Evolutionary conservation across 2,329 filamentous ascomycete genomes (phyloP).

Genomic region (Incumbomyces delicatus): DNA sequence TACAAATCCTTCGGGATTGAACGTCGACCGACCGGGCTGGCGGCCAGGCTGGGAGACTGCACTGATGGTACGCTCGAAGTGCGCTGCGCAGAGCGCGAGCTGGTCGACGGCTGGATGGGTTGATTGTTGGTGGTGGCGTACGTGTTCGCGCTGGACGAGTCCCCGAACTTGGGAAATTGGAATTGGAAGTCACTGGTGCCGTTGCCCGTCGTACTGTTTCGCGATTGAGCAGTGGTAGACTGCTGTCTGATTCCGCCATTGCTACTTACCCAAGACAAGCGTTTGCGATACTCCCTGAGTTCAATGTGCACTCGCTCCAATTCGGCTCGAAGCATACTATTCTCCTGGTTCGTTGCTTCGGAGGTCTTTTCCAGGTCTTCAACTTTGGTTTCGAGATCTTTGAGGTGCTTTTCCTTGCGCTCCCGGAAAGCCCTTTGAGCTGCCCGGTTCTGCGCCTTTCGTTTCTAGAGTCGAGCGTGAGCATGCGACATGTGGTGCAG

Average conservation of each 20-base stretch:
- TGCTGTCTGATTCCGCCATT: slow-evolving; percentile 40
- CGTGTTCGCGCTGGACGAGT: slow-evolving; percentile 34
- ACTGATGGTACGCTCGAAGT: neutral
- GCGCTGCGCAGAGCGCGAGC: neutral
- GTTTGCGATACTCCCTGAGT: slow-evolving; percentile 82
- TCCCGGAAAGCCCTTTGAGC: slow-evolving; percentile 90
- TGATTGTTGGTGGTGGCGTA: neutral
- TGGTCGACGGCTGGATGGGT: neutral
- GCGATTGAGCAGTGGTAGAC: slow-evolving; percentile 23
- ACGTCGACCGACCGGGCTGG: neutral
- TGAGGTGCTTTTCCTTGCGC: slow-evolving; percentile 72
- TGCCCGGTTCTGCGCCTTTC: slow-evolving; percentile 86
- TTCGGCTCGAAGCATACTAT: slow-evolving; percentile 71
- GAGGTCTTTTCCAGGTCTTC: slow-evolving; percentile 67
- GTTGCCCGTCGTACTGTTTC: slow-evolving; percentile 45
- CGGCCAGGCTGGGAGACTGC: neutral
- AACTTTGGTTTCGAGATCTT: slow-evolving; percentile 47
- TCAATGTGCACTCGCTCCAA: slow-evolving; percentile 80
- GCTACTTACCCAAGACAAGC: slow-evolving; percentile 55
- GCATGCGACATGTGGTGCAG: neutral
- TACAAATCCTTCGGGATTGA: neutral
- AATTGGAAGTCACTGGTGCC: slow-evolving; percentile 82
- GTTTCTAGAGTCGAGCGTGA: slow-evolving; percentile 28
- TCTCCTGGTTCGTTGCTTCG: slow-evolving; percentile 74
- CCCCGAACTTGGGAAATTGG: slow-evolving; percentile 89